Evolutionary conservation across 305 asterid genomes (phyloP).

Genomic region (Stenogyne calaminthoides): DNA sequence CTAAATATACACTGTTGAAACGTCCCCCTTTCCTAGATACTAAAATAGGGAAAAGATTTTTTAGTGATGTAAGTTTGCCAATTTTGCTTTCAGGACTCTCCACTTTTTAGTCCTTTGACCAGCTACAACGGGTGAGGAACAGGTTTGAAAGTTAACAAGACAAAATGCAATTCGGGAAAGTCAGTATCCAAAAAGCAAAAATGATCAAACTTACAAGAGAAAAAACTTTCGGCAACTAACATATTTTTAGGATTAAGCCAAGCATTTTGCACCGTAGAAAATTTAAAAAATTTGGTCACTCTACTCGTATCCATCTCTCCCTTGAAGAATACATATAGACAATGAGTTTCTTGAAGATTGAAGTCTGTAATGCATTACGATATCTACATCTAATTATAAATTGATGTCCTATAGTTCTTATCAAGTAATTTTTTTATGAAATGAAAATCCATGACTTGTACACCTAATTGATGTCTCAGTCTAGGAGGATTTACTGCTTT

Average conservation of each 20-base stretch:
- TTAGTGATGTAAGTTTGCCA: too few species aligned
- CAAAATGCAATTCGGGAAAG: too few species aligned
- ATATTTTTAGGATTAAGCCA: neutral
- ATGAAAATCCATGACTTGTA: conserved; percentile 16
- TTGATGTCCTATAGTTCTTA: neutral
- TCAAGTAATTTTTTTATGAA: neutral
- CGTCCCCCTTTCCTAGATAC: neutral
- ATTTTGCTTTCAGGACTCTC: too few species aligned
- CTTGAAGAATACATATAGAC: neutral
- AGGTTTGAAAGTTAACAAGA: too few species aligned
- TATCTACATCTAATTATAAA: neutral
- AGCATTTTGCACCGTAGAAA: too few species aligned
- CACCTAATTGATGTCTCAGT: conserved; percentile 47
- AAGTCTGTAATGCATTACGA: neutral
- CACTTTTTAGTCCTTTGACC: too few species aligned
- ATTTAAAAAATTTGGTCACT: neutral
- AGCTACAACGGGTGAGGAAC: too few species aligned
- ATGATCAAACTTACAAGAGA: too few species aligned
- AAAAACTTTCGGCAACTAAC: too few species aligned
- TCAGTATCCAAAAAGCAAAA: too few species aligned
- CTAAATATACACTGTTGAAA: neutral
- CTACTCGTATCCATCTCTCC: conserved; percentile 7
- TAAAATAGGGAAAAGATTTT: too few species aligned
- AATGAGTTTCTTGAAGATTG: neutral
- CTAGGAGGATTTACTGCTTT: conserved; percentile 97